Percentiles rank a stretch among this genome's conserved stretches.
These are phyloP conservation scores for Haematococcus lacustris DNA, from an alignment of 139 green algal genomes.

Conservation along the genomic window DNA sequence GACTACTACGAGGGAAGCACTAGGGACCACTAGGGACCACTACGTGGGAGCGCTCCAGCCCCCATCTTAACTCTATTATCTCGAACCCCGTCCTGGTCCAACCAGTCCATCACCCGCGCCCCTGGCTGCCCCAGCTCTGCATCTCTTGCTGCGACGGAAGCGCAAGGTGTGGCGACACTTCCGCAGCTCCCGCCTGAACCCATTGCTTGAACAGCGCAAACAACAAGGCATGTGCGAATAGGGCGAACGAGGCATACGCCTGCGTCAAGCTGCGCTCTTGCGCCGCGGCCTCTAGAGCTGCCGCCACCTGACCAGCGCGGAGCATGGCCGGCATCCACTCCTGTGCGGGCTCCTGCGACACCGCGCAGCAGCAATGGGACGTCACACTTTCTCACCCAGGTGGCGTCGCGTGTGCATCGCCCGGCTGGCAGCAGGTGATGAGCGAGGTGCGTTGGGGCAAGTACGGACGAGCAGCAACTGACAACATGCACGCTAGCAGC, in stretches of 20 bases:
- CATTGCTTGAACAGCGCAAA: constrained; percentile 19
- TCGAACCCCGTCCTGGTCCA: too few species aligned
- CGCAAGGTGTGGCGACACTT: neutral
- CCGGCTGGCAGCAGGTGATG: too few species aligned
- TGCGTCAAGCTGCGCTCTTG: constrained; percentile 10
- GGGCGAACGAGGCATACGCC: constrained; percentile 10
- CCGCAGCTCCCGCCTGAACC: neutral
- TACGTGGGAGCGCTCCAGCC: too few species aligned
- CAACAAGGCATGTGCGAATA: constrained; percentile 19
- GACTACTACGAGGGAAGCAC: too few species aligned
- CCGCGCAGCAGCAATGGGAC: neutral
- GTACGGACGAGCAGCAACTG: too few species aligned
- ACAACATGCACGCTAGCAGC: too few species aligned
- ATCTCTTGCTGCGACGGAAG: neutral
- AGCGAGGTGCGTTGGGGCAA: too few species aligned
- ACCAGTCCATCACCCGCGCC: too few species aligned
- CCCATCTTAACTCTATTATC: too few species aligned
- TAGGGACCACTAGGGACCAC: too few species aligned
- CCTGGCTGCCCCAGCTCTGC: too few species aligned
- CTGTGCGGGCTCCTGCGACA: constrained; percentile 8
- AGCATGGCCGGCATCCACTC: constrained; percentile 31
- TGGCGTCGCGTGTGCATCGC: too few species aligned
- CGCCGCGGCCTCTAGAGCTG: neutral
- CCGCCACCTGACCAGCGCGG: constrained; percentile 6
- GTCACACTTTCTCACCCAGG: neutral